phyloP scores from a whole-genome alignment of 352 stramenopile genomes.

The Thraustochytrium striatum region DNA sequence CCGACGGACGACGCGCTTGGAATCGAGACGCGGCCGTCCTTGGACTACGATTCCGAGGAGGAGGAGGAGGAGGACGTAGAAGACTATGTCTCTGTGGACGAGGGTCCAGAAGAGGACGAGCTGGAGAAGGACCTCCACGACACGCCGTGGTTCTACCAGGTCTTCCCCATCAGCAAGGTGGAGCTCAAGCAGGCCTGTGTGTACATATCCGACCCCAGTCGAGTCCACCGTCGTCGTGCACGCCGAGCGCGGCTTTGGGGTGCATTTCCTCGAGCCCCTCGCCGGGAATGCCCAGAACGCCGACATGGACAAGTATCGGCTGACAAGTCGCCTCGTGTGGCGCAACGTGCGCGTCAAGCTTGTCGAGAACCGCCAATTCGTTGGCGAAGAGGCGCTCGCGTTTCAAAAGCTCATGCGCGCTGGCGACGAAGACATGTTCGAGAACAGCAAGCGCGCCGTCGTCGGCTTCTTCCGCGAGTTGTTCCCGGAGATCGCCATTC shows the following conservation, averaged over 20 bases:
- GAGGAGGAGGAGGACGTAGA: background rate
- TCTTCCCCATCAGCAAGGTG: conserved; percentile 23
- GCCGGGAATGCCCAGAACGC: background rate
- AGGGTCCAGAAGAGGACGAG: no score
- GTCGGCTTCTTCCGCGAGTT: conserved; percentile 37
- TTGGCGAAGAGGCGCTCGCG: background rate
- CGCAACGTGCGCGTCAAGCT: background rate
- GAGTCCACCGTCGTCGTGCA: conserved; percentile 25
- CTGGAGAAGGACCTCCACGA: background rate
- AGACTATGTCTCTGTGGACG: background rate
- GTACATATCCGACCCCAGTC: conserved; percentile 42
- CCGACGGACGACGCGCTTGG: no score
- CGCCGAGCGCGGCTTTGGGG: background rate
- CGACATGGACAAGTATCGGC: background rate
- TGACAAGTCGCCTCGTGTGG: conserved; percentile 13
- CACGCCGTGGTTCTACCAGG: conserved; percentile 36
- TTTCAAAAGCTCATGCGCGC: background rate
- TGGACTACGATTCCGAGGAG: background rate
- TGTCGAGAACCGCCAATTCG: conserved; percentile 19
- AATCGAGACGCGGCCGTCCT: background rate
- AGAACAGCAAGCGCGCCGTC: conserved; percentile 7
- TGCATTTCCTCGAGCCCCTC: background rate
- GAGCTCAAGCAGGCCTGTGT: conserved; percentile 32
- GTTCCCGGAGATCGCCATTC: conserved; percentile 38
- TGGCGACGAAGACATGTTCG: background rate